Base-by-base conservation (phyloP, 208 protist species). In the Naegleria fowleri region DNA sequence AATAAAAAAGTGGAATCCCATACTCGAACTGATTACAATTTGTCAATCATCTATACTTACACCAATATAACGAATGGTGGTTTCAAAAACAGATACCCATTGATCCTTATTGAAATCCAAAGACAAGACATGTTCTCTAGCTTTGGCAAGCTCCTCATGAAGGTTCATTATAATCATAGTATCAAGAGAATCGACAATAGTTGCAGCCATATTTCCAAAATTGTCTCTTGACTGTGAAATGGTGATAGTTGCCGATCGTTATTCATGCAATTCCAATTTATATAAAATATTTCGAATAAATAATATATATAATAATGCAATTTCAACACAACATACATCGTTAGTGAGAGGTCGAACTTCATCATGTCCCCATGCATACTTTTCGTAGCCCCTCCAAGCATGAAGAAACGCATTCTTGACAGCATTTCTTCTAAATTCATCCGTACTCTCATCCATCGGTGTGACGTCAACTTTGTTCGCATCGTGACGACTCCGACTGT, bases 161-260 rank as follows among this genome's bases (percentile, higher is more conserved):
- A 97, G 58, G 16, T 92, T 94, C 93, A 96, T 96, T 13, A 98
- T 86, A 29, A 92, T 92, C 19, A 98, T 92, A 38, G 96, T 98
- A 92, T 97, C 95, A 13, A 98, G 40, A 51, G 91, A 91, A 91
- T 98, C 96, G 5, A 97, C 83, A 41, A 98, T 93, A 0, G 96
- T 97, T 0, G 93, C 67, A 58, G 95, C 96, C 5, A 95, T 51
- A 48, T 92, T 76, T n/a, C 55, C 91, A 76, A 83, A 91, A 33
- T 76, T 79, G 89, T 93, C 91, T 41, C 67, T 52, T 33, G 7
- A 55, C 90, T 79, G 4, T 51, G 3, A 51, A n/a, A 33, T 51
- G 25, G 13, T n/a, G 13, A 75, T n/a, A 58, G 16, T 22, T 22
- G 6, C 6, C 16, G 16, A 58, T 22, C 6, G 16, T 58, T 22